Percentiles rank a stretch among this genome's conserved stretches.
Conservation (phyloP, 805 yeast genomes). For the Myxozyma lipomycoides region DNA sequence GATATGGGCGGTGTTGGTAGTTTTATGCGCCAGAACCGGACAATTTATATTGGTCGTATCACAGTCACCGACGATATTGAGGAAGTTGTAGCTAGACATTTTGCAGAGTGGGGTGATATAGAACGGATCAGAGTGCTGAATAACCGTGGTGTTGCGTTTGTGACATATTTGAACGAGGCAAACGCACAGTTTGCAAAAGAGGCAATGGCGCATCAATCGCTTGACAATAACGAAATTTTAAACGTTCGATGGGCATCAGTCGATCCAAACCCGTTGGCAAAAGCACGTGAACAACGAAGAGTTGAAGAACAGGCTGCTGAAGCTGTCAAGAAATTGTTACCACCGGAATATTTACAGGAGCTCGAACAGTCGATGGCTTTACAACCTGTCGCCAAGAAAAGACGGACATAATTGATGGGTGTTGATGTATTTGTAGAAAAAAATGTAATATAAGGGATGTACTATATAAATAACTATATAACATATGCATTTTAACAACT, state of each 20-base stretch:
- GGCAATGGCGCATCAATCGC: slow-evolving; percentile 81
- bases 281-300: slow-evolving; percentile 46
- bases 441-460: background rate
- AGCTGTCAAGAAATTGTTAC: slow-evolving; percentile 40
- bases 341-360: slow-evolving; percentile 24
- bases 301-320: slow-evolving; percentile 53
- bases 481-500: too few species aligned
- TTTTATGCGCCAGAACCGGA: slow-evolving; percentile 61
- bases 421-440: too few species aligned
- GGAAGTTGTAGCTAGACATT: slow-evolving; percentile 46
- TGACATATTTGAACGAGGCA: slow-evolving; percentile 61
- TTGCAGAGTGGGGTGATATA: slow-evolving; percentile 72
- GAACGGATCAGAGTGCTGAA: slow-evolving; percentile 61
- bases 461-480: too few species aligned
- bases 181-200: slow-evolving; percentile 94
- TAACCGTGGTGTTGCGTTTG: slow-evolving; percentile 69
- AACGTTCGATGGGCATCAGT: slow-evolving; percentile 84
- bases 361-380: slow-evolving; percentile 10
- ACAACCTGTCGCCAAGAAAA: slow-evolving; percentile 13
- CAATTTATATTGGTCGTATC: slow-evolving; percentile 69
- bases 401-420: slow-evolving; percentile 3
- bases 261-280: slow-evolving; percentile 74
- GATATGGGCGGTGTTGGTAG: slow-evolving; percentile 96
- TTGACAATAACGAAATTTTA: slow-evolving; percentile 63
- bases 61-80: slow-evolving; percentile 44